These are phyloP conservation scores for Delphinella strobiligena DNA, from an alignment of 2,329 filamentous ascomycete species.

Conservation along the genomic window DNA sequence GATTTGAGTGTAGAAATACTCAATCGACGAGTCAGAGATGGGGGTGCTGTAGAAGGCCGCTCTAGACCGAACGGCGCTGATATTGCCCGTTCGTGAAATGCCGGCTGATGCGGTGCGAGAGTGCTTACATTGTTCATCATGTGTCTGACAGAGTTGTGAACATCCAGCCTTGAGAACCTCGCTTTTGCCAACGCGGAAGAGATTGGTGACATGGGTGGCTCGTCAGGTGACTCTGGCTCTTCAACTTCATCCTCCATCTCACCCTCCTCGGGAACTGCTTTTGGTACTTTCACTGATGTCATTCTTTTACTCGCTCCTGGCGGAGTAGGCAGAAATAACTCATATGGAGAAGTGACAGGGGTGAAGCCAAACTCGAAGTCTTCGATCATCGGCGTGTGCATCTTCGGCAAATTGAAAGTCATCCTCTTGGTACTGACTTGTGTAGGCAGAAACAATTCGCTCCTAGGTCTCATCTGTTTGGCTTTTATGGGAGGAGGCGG, in stretches of 20 bases:
- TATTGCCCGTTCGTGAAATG: not conserved
- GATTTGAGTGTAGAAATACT: constrained; percentile 5
- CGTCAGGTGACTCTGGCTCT: not conserved
- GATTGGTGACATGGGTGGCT: not conserved
- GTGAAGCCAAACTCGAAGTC: not conserved
- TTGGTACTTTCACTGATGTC: not conserved
- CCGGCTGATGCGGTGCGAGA: not conserved
- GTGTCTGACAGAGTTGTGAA: not conserved
- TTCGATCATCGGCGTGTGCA: not conserved
- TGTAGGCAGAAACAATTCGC: constrained; percentile 7
- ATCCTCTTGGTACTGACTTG: not conserved
- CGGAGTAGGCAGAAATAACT: not conserved
- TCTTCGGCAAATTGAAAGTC: not conserved
- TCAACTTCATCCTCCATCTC: not conserved
- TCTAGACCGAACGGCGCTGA: not conserved
- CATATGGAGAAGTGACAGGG: not conserved
- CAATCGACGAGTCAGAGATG: constrained; percentile 1
- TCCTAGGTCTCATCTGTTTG: constrained; percentile 2
- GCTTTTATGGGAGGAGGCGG: not conserved
- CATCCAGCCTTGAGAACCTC: not conserved
- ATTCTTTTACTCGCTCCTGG: not conserved
- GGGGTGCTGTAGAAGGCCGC: constrained; percentile 4
- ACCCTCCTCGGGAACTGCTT: not conserved
- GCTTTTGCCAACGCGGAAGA: not conserved
- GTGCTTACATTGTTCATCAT: not conserved